phyloP scores from a whole-genome alignment of 2,329 filamentous ascomycete species.

The Apiospora koreana region DNA sequence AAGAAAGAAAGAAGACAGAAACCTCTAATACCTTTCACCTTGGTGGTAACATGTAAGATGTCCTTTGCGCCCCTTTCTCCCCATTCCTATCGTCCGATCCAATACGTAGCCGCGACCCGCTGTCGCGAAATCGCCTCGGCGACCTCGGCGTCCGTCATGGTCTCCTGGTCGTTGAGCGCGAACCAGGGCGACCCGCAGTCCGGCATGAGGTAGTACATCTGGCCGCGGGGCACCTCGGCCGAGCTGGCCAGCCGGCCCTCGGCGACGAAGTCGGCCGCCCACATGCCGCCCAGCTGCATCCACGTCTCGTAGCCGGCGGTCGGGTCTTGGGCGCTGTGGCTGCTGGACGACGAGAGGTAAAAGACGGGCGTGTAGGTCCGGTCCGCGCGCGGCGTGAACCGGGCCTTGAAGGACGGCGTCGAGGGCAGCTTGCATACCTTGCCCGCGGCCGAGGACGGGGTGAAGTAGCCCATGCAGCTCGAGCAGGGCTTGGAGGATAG shows the following conservation, averaged over 20 bases:
- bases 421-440: slow-evolving; percentile 29
- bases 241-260: slow-evolving; percentile 19
- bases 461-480: slow-evolving; percentile 30
- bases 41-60: too few relatives aligned
- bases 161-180: slow-evolving; percentile 31
- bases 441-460: slow-evolving; percentile 13
- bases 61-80: too few relatives aligned
- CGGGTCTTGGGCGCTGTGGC: too few relatives aligned
- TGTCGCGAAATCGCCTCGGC: slow-evolving; percentile 29
- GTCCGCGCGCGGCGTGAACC: slow-evolving; percentile 32
- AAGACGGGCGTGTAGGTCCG: slow-evolving; percentile 31
- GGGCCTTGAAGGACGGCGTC: slow-evolving; percentile 27
- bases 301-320: slow-evolving; percentile 23
- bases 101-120: slow-evolving; percentile 26
- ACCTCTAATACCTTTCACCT: too few relatives aligned
- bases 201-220: slow-evolving; percentile 30
- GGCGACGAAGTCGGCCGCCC: slow-evolving; percentile 22
- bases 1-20: too few relatives aligned
- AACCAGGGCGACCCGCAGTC: slow-evolving; percentile 27
- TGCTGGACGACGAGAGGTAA: too few relatives aligned
- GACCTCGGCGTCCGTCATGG: slow-evolving; percentile 31
- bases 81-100: slow-evolving; percentile 31
- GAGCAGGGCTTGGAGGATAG: slow-evolving; percentile 28
- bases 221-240: slow-evolving; percentile 23
- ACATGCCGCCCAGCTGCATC: slow-evolving; percentile 29